phyloP scores from a whole-genome alignment of 2,329 filamentous ascomycete genomes.

The Colletotrichum shisoi region DNA sequence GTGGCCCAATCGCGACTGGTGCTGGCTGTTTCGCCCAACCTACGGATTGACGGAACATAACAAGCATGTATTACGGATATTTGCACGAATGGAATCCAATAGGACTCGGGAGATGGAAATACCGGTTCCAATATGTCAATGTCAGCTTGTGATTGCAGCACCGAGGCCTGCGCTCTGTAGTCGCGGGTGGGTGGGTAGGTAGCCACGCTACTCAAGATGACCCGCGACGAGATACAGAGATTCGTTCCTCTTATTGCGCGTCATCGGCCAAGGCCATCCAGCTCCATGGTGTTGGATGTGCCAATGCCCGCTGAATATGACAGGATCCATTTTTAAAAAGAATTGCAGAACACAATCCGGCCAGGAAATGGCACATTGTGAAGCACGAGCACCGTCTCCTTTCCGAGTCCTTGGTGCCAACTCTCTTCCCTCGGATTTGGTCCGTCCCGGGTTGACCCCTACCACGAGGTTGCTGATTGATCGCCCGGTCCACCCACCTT shows the following conservation, averaged over 20 bases:
- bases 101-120: neutral
- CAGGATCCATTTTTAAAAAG: neutral
- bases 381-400: neutral
- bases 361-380: conserved; percentile 2
- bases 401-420: neutral
- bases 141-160: conserved; percentile 14
- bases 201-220: no score
- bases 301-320: no score
- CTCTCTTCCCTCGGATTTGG: conserved; percentile 10
- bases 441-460: conserved; percentile 31
- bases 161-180: conserved; percentile 2
- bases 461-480: neutral
- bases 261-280: no score
- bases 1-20: conserved; percentile 1
- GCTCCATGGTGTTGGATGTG: no score
- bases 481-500: conserved; percentile 19
- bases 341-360: neutral
- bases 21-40: conserved; percentile 5
- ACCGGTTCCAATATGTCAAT: conserved; percentile 4
- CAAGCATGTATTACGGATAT: conserved; percentile 5
- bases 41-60: conserved; percentile 4
- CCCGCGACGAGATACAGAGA: no score
- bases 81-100: conserved; percentile 6
- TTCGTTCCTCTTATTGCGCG: no score
- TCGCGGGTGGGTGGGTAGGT: no score